Evolutionary conservation across 305 asterid genomes (phyloP).

Genomic region (Solanum hybrid): DNA sequence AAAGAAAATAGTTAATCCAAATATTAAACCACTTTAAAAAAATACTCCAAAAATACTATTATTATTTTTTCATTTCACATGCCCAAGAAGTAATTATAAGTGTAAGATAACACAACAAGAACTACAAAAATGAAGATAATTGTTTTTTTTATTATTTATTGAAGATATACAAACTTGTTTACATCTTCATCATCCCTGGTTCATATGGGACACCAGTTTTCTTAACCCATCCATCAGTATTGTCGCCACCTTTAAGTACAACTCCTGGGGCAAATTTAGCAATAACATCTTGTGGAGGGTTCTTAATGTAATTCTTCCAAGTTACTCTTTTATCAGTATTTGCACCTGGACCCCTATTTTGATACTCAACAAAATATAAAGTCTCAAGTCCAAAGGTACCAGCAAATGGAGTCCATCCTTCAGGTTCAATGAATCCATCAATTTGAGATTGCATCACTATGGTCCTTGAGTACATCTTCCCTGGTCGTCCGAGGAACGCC

Average conservation of each 20-base stretch:
- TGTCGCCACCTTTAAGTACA: conserved; percentile 17
- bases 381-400: conserved; percentile 27
- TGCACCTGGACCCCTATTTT: conserved; percentile 38
- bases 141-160: not conserved
- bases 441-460: conserved; percentile 27
- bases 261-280: conserved; percentile 19
- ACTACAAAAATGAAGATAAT: not conserved
- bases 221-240: conserved; percentile 21
- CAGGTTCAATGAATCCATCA: conserved; percentile 21
- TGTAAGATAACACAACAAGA: not conserved
- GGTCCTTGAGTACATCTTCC: conserved; percentile 30
- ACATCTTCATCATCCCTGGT: conserved; percentile 17
- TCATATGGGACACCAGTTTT: conserved; percentile 22
- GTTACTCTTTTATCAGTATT: conserved; percentile 11
- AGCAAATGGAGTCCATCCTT: conserved; percentile 36
- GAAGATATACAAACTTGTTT: not conserved
- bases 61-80: not conserved
- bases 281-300: conserved; percentile 10
- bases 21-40: not conserved
- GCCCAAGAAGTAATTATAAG: not conserved
- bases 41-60: not conserved
- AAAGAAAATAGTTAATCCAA: not conserved
- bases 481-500: conserved; percentile 41
- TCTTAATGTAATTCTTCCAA: conserved; percentile 26
- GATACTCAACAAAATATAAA: conserved; percentile 22